Evolutionary conservation across 345 rosid genomes (phyloP).

Genomic region (Heritiera littoralis): DNA sequence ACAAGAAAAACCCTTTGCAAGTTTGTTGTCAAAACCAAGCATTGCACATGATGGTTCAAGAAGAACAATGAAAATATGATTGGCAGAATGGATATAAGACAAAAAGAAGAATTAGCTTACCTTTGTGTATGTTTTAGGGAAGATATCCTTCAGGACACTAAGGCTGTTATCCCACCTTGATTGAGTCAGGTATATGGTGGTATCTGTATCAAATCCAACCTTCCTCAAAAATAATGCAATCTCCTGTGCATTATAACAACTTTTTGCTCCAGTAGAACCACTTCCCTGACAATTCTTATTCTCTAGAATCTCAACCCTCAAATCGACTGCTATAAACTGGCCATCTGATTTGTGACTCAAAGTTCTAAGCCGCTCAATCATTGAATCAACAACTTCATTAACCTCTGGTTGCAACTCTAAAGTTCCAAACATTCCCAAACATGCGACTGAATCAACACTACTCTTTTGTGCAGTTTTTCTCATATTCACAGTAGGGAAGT

Average conservation of each 20-base stretch:
- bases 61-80: background rate
- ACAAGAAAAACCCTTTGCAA: background rate
- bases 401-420: conserved; percentile 76
- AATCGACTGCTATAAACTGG: conserved; percentile 82
- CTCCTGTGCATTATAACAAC: conserved; percentile 78
- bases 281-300: conserved; percentile 68
- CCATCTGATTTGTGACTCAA: conserved; percentile 74
- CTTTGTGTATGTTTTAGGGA: conserved; percentile 91
- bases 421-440: conserved; percentile 88
- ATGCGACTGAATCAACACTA: conserved; percentile 58
- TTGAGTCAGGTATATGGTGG: conserved; percentile 83
- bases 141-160: conserved; percentile 73
- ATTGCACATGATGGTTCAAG: background rate
- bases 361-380: conserved; percentile 71
- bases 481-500: conserved; percentile 86
- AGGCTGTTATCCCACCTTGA: conserved; percentile 93
- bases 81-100: background rate
- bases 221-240: conserved; percentile 81
- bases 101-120: conserved; percentile 34
- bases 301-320: conserved; percentile 71
- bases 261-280: conserved; percentile 53
- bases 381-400: conserved; percentile 75
- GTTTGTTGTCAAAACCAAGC: background rate
- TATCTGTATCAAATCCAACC: conserved; percentile 71
- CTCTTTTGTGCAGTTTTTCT: conserved; percentile 66